Evolutionary conservation across 2,329 filamentous ascomycete species (phyloP), one percentile per base, ranked within the genome.

Genomic region (Elsinoe fawcettii): DNA sequence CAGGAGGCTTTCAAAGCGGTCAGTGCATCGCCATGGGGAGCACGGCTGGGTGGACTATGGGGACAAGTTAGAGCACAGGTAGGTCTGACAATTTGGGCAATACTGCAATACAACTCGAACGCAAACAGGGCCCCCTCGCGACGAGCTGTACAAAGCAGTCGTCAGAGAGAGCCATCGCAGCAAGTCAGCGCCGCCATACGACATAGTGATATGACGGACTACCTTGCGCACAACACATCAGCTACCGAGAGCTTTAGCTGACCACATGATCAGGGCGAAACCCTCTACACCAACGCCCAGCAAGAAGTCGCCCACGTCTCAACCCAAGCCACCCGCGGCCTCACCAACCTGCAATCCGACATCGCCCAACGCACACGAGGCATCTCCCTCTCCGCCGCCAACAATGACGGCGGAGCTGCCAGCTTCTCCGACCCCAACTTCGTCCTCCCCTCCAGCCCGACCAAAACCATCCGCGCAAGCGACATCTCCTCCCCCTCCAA

Each of bases 1-100:
- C 90, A 96, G 73, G 90, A 96, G 73, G 93, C 92, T 5, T 96
- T 97, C 78, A 90, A 90, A 68, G 91, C 91, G 22, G 88, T 99
- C 68, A 92, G 90, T 2, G 83, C 84, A 63, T 96, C 90, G 66
- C 88, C 90, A 9, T 99, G 93, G 93, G 93, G 92, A 44, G 84
- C 87, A 20, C 84, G 82, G 64, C 83, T 99, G 30, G 92, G 93
- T 34, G 92, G 90, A 5, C 88, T 96, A 70, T 85, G 95, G 68
- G 88, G 88, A 47, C 92, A 81, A 66, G 91, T 96, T n/a, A 88
- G 90, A 69, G 96, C 96, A 74, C 91, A 96, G 83, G 86, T 88
- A 74, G 62, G 76, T 37, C 11, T 12, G 6, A n/a, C n/a, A n/a
- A n/a, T n/a, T n/a, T n/a, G n/a, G n/a, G n/a, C n/a, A n/a, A n/a